Evolutionary conservation across 148 eudicot genomes (phyloP).

Genomic region (Camellia japonica): DNA sequence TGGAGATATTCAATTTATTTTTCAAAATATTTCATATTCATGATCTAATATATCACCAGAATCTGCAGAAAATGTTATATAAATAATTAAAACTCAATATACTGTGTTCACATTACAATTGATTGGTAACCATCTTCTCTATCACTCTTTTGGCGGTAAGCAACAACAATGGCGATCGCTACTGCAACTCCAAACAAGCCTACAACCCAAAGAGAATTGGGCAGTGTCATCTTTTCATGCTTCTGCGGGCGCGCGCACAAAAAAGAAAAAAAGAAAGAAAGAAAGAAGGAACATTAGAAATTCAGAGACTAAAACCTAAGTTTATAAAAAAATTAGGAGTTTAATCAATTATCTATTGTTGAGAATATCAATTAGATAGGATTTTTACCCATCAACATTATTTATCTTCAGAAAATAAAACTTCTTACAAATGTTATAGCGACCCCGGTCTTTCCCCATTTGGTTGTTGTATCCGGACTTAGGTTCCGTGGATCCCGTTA

Average conservation of each 20-base stretch:
- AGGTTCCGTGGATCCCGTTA: too few relatives aligned
- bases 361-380: too few relatives aligned
- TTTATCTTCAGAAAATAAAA: too few relatives aligned
- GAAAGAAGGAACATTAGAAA: not conserved
- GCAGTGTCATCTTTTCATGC: not conserved
- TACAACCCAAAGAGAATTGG: constrained; percentile 18
- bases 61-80: not conserved
- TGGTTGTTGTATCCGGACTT: too few relatives aligned
- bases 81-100: not conserved
- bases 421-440: too few relatives aligned
- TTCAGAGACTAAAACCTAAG: not conserved
- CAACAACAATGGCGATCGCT: constrained; percentile 17
- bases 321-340: not conserved
- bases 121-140: constrained; percentile 38
- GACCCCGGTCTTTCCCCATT: too few relatives aligned
- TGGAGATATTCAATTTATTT: too few relatives aligned
- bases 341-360: not conserved
- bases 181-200: constrained; percentile 31
- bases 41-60: too few relatives aligned
- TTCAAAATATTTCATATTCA: too few relatives aligned
- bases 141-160: constrained; percentile 20
- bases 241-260: constrained; percentile 10
- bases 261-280: not conserved
- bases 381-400: too few relatives aligned
- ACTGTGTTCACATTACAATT: constrained; percentile 21